A percentile compares a stretch with the other conserved stretches of the same genome.
Evolutionary conservation across 164 flowering plant species (phyloP).

Genomic region (Annona cherimola): DNA sequence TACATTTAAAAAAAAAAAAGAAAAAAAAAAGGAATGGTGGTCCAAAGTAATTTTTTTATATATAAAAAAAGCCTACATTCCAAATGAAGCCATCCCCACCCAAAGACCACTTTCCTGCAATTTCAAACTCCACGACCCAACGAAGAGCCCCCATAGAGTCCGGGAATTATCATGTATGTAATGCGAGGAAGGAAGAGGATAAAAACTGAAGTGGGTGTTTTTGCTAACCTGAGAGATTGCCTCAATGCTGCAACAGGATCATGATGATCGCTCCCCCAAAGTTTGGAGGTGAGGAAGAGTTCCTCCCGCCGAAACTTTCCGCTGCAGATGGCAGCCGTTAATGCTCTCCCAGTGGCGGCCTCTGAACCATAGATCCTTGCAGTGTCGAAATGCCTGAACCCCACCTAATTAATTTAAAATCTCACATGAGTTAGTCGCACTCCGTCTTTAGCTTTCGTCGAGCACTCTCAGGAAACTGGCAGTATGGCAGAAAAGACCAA

Average conservation of each 20-base stretch:
- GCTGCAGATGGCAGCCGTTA: conserved; percentile 35
- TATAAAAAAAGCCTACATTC: neutral
- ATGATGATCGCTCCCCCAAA: conserved; percentile 76
- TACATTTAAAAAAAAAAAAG: too few relatives aligned
- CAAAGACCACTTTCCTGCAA: neutral
- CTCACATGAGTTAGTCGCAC: too few relatives aligned
- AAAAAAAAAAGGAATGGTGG: too few relatives aligned
- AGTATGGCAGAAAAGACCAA: too few relatives aligned
- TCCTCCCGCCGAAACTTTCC: conserved; percentile 43
- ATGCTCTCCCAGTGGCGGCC: conserved; percentile 53
- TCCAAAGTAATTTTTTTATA: neutral
- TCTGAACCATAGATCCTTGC: conserved; percentile 79
- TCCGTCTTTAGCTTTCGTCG: too few relatives aligned
- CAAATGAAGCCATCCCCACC: neutral
- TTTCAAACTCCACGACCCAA: too few relatives aligned
- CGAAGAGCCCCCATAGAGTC: too few relatives aligned
- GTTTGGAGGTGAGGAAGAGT: conserved; percentile 62
- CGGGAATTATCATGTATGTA: too few relatives aligned
- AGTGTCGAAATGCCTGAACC: conserved; percentile 75
- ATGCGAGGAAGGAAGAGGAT: too few relatives aligned
- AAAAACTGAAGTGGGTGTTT: neutral
- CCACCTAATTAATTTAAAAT: conserved; percentile 42
- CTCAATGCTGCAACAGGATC: conserved; percentile 65
- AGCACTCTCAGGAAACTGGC: too few relatives aligned
- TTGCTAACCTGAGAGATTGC: conserved; percentile 42